A percentile compares a stretch with the other conserved stretches of the same genome.
phyloP scores from a whole-genome alignment of 2,329 filamentous ascomycete species.

The Fusarium paranaense region DNA sequence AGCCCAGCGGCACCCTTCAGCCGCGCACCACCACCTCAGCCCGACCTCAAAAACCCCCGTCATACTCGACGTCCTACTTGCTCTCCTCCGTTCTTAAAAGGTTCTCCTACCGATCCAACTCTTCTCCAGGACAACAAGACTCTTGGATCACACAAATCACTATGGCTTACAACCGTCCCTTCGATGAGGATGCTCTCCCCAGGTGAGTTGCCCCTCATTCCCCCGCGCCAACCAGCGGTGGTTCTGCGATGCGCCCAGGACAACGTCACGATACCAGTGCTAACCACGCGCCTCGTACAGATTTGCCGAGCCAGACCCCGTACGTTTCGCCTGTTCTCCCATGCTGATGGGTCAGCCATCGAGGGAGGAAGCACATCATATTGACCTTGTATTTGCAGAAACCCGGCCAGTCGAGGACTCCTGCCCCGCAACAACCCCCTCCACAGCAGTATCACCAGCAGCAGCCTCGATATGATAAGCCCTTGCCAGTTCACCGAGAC shows the following conservation, averaged over 20 bases:
- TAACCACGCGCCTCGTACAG: constrained; percentile 54
- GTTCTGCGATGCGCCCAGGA: constrained; percentile 27
- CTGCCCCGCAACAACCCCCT: constrained; percentile 44
- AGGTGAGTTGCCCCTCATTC: constrained; percentile 65
- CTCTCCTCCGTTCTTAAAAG: constrained; percentile 1
- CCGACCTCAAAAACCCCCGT: constrained; percentile 29
- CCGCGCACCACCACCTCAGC: constrained; percentile 34
- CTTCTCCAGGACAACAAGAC: constrained; percentile 1
- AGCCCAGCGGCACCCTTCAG: constrained; percentile 29
- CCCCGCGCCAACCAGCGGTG: constrained; percentile 21
- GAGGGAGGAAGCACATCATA: constrained; percentile 9
- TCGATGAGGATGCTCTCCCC: constrained; percentile 94
- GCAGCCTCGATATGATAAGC: constrained; percentile 61
- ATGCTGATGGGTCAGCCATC: not conserved
- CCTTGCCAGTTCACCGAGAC: constrained; percentile 52
- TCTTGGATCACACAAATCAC: constrained; percentile 1
- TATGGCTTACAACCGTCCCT: constrained; percentile 95
- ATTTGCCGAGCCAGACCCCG: constrained; percentile 81
- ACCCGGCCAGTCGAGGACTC: constrained; percentile 48
- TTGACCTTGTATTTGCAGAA: constrained; percentile 49
- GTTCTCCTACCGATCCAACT: not conserved
- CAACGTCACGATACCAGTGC: constrained; percentile 31
- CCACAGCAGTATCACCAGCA: constrained; percentile 45
- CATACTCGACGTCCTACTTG: constrained; percentile 6
- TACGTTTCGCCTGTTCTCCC: constrained; percentile 50